These are phyloP conservation scores for Picochlorum sp. DNA, from an alignment of 139 green algal species.

Conservation along the genomic window DNA sequence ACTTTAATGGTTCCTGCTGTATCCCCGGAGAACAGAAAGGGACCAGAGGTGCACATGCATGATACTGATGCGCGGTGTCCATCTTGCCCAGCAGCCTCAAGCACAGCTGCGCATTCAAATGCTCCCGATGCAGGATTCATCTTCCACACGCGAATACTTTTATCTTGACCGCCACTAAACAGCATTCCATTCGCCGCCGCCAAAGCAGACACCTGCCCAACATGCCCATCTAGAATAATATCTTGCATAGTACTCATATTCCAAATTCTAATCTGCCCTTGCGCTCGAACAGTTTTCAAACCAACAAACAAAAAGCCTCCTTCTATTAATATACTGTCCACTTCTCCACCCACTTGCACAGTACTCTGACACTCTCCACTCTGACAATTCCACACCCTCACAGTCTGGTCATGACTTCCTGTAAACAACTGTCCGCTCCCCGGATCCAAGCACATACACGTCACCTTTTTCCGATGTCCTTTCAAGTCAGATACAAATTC, in stretches of 20 bases:
- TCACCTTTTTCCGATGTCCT: conserved; percentile 41
- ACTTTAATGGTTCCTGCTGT: conserved; percentile 58
- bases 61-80: conserved; percentile 48
- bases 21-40: conserved; percentile 63
- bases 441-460: conserved; percentile 27
- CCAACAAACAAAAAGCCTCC: conserved; percentile 64
- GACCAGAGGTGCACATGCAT: conserved; percentile 28
- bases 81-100: conserved; percentile 26
- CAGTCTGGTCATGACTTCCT: conserved; percentile 49
- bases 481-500: conserved; percentile 34
- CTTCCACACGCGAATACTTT: conserved; percentile 59
- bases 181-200: conserved; percentile 36
- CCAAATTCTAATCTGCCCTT: conserved; percentile 38
- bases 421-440: conserved; percentile 57
- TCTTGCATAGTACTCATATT: conserved; percentile 40
- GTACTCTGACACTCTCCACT: conserved; percentile 48
- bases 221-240: conserved; percentile 45
- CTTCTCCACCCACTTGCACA: conserved; percentile 54
- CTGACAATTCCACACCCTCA: conserved; percentile 54
- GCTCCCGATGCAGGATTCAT: conserved; percentile 34
- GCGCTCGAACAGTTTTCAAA: conserved; percentile 27
- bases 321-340: conserved; percentile 55
- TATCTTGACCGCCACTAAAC: conserved; percentile 57
- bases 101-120: conserved; percentile 37
- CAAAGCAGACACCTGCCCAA: conserved; percentile 40